phyloP scores from a whole-genome alignment of 192 early-diverging fungal genomes.

The Dissophora ornata region DNA sequence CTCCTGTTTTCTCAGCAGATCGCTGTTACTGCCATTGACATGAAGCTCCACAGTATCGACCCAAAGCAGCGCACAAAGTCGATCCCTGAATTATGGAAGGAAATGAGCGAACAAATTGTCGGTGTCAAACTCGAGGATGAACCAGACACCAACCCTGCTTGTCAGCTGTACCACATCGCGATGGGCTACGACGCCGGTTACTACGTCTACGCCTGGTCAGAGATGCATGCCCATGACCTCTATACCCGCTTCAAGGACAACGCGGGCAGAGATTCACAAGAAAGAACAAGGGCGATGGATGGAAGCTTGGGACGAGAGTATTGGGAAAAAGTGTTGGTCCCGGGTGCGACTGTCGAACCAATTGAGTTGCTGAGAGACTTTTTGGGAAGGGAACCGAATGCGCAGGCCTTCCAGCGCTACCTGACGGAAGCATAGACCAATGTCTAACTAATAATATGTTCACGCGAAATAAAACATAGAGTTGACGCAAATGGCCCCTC shows the following conservation, averaged over 20 bases:
- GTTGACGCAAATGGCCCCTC: too few species aligned
- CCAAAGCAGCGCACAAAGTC: conserved; percentile 46
- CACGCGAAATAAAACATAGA: too few species aligned
- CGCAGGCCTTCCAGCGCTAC: conserved; percentile 81
- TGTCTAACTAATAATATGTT: neutral
- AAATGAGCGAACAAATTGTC: conserved; percentile 55
- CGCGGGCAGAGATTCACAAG: conserved; percentile 22
- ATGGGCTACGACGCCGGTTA: conserved; percentile 61
- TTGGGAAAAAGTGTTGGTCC: conserved; percentile 77
- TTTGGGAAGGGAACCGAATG: conserved; percentile 84
- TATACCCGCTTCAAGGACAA: conserved; percentile 58
- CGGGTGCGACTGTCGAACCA: conserved; percentile 79
- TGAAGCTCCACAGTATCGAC: conserved; percentile 76
- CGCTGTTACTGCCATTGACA: conserved; percentile 83
- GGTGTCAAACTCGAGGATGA: conserved; percentile 29
- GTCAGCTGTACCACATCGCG: conserved; percentile 49
- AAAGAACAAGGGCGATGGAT: conserved; percentile 68
- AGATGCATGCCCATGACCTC: conserved; percentile 87
- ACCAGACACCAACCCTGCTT: conserved; percentile 19
- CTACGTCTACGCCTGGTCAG: conserved; percentile 83
- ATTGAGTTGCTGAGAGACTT: conserved; percentile 77
- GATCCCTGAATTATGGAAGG: conserved; percentile 55
- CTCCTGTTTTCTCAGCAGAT: conserved; percentile 80
- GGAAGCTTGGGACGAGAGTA: conserved; percentile 73
- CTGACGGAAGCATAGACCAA: conserved; percentile 22